A percentile compares a stretch with the other conserved stretches of the same genome.
Conservation (phyloP, 495 filamentous ascomycete genomes). For the Lasiosphaeria hispida region DNA sequence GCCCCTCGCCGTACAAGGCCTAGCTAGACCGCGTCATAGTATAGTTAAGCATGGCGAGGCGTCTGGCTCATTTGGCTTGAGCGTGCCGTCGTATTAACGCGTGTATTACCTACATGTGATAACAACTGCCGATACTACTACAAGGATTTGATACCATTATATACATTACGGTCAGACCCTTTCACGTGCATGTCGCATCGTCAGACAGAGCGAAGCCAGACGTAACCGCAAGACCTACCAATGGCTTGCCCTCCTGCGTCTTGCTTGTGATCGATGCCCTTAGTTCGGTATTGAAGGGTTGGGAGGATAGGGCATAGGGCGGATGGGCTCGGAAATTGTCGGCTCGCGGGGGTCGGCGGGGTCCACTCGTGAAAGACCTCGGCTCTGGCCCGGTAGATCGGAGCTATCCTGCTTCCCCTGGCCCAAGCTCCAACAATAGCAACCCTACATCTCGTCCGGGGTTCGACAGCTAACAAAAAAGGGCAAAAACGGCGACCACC, state of each 20-base stretch:
- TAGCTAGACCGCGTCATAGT: slow-evolving; percentile 21
- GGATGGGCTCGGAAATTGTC: slow-evolving; percentile 28
- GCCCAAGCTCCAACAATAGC: slow-evolving; percentile 21
- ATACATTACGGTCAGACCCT: neutral
- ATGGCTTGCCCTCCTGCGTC: too few species aligned
- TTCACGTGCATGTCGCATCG: slow-evolving; percentile 4
- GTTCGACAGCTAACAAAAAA: neutral
- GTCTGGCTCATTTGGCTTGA: too few species aligned
- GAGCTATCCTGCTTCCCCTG: slow-evolving; percentile 20
- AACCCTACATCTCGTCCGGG: neutral
- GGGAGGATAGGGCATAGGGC: neutral
- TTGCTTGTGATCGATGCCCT: too few species aligned
- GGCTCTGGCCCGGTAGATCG: slow-evolving; percentile 38
- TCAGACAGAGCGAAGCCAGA: slow-evolving; percentile 5
- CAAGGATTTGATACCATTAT: too few species aligned
- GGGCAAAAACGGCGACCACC: slow-evolving; percentile 3
- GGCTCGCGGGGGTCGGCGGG: slow-evolving; percentile 21
- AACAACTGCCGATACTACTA: too few species aligned
- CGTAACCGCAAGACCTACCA: neutral
- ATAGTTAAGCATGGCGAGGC: too few species aligned
- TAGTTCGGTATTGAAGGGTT: neutral
- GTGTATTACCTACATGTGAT: too few species aligned
- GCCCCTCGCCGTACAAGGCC: slow-evolving; percentile 61
- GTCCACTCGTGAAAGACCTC: slow-evolving; percentile 28
- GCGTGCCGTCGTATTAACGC: too few species aligned